These are phyloP conservation scores for Thelonectria blattea DNA, from an alignment of 2,329 filamentous ascomycete genomes.

Conservation along the genomic window DNA sequence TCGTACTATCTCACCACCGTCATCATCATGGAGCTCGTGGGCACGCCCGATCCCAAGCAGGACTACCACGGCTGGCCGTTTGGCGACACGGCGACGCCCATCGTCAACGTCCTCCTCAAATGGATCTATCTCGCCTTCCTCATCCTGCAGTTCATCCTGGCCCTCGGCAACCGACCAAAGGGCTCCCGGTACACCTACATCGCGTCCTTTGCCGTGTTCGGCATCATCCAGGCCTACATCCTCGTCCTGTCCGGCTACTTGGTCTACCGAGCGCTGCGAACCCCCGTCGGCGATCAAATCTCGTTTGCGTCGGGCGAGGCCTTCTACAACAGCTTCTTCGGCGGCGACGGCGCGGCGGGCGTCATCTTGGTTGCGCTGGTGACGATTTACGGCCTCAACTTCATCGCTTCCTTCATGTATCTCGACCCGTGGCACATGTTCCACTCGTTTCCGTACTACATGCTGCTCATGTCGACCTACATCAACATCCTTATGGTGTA, in stretches of 20 bases:
- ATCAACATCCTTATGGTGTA: conserved; percentile 38
- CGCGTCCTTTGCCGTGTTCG: conserved; percentile 34
- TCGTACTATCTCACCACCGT: conserved; percentile 33
- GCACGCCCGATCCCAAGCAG: conserved; percentile 27
- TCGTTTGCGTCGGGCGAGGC: conserved; percentile 28
- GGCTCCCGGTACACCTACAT: conserved; percentile 35
- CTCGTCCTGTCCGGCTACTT: conserved; percentile 33
- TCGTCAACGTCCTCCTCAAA: conserved; percentile 32
- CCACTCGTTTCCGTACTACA: conserved; percentile 36
- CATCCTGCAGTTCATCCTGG: conserved; percentile 33
- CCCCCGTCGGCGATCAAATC: conserved; percentile 32
- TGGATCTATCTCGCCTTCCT: conserved; percentile 35
- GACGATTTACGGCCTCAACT: conserved; percentile 36
- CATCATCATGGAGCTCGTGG: conserved; percentile 36
- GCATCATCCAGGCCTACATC: conserved; percentile 32
- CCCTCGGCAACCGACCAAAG: conserved; percentile 34
- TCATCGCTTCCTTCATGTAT: conserved; percentile 33
- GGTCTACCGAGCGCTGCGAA: conserved; percentile 32
- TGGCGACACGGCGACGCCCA: conserved; percentile 31
- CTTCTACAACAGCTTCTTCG: conserved; percentile 34
- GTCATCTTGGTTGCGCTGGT: conserved; percentile 34
- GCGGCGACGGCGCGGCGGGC: conserved; percentile 30
- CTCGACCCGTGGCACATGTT: conserved; percentile 39
- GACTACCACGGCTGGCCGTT: conserved; percentile 34
- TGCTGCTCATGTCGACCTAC: conserved; percentile 36